Evolutionary conservation across 2,329 filamentous ascomycete species (phyloP).

Genomic region (Sporothrix pallida): DNA sequence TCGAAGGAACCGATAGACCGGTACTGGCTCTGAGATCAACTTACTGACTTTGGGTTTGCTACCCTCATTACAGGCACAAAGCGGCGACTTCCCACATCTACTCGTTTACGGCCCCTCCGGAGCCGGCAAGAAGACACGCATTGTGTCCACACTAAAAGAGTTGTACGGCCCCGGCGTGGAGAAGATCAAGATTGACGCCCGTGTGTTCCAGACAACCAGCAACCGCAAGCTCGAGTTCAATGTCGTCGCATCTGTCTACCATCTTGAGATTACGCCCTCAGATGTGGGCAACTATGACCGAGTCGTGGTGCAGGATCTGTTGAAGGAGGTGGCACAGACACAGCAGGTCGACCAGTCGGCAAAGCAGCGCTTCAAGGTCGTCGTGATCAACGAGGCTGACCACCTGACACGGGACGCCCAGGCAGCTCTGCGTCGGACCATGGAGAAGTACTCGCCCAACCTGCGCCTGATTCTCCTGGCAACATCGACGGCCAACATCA

Average conservation of each 20-base stretch:
- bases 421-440: conserved; percentile 89
- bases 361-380: conserved; percentile 94
- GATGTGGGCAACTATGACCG: conserved; percentile 97
- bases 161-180: conserved; percentile 96
- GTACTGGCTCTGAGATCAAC: no score
- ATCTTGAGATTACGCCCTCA: conserved; percentile 96
- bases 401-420: conserved; percentile 93
- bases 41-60: not conserved
- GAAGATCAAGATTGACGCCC: conserved; percentile 98
- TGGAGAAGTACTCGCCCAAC: conserved; percentile 99
- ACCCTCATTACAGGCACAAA: conserved; percentile 72
- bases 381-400: conserved; percentile 98
- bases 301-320: conserved; percentile 90
- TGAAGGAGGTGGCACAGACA: conserved; percentile 98
- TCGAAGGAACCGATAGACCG: no score
- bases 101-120: conserved; percentile 96
- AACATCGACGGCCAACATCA: conserved; percentile 97
- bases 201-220: conserved; percentile 91
- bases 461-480: conserved; percentile 88
- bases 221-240: conserved; percentile 99
- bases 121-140: conserved; percentile 96
- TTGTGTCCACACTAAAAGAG: conserved; percentile 93
- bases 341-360: conserved; percentile 96
- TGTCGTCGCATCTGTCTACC: conserved; percentile 95
- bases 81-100: conserved; percentile 95